Base-by-base conservation (phyloP, 371 early-diverging fungal genomes). In the Smittium mucronatum region DNA sequence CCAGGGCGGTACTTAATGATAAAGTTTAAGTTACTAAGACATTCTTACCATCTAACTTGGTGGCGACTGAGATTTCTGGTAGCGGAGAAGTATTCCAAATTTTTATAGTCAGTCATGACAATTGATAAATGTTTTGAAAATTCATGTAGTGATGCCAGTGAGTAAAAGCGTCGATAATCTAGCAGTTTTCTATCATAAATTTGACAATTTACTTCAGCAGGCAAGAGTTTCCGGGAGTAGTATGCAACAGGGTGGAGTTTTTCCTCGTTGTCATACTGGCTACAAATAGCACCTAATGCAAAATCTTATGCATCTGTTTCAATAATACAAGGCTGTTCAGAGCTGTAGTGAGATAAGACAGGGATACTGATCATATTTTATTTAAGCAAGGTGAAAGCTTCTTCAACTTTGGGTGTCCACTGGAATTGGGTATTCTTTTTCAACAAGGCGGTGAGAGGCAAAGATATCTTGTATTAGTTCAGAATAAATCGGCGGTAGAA, bases 281-380 rank as follows among this genome's bases (percentile, higher is more conserved):
- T n/a, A 25, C 29, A 29, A 31, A 68, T 47, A 17, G 59, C 69
- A 25, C 69, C 69, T 29, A 68, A 5, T n/a, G 60, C 69, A 61
- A 68, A 58, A 47, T 36, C 69, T 15, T 59, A 68, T n/a, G 69
- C 69, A 36, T 68, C 58, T 59, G 69, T 68, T 30, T 58, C 67
- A 8, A 67, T 8, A n/a, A 30, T 67, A 58, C 28, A 16, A 67
- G 36, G 67, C 35, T 15, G 11, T 28, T 11, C 33, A 58, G 67
- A 36, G 36, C 35, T 26, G 35, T 33, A 67, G 36, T 67, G 85
- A 59, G 1, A 75, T 58, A 70, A 76, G 75, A 1, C 86, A 83
- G 15, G 82, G 70, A 70, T 75, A 86, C n/a, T n/a, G n/a, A n/a
- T n/a, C n/a, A n/a, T n/a, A n/a, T n/a, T n/a, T n/a, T n/a, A n/a